phyloP scores from a whole-genome alignment of 2,329 filamentous ascomycete genomes.

The Daldinia sp. region DNA sequence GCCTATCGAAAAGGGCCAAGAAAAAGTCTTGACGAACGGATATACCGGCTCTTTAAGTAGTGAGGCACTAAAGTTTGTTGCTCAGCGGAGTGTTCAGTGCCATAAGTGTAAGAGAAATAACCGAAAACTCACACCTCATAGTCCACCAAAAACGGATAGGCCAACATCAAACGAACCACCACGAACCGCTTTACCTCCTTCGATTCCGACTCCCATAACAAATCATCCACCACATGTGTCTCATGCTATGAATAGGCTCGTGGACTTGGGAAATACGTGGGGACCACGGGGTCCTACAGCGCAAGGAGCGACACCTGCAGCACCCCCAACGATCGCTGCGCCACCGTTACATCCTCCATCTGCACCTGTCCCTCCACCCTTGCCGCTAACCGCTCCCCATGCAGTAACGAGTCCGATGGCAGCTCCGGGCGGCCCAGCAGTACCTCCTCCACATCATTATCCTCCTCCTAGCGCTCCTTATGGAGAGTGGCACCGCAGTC shows the following conservation, averaged over 20 bases:
- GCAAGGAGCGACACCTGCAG: constrained; percentile 35
- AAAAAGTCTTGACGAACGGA: constrained; percentile 61
- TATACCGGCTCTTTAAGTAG: constrained; percentile 59
- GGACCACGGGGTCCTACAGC: constrained; percentile 33
- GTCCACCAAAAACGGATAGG: constrained; percentile 41
- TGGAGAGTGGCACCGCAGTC: constrained; percentile 60
- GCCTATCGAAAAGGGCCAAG: constrained; percentile 62
- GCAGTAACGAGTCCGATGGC: constrained; percentile 47
- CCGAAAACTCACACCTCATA: constrained; percentile 53
- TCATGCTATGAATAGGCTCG: constrained; percentile 36
- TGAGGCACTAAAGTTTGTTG: constrained; percentile 67
- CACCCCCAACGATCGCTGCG: constrained; percentile 34
- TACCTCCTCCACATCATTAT: constrained; percentile 51
- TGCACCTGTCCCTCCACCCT: constrained; percentile 38
- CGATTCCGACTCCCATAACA: constrained; percentile 38
- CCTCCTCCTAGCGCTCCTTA: constrained; percentile 51
- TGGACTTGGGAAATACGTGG: constrained; percentile 40
- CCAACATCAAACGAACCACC: constrained; percentile 40
- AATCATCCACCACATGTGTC: constrained; percentile 41
- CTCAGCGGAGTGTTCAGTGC: constrained; percentile 72
- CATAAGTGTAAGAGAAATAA: constrained; percentile 74
- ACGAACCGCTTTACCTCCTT: constrained; percentile 40
- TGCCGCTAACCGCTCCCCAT: constrained; percentile 41
- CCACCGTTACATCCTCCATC: constrained; percentile 42
- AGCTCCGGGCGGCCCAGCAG: constrained; percentile 47